Evolutionary conservation across 805 yeast genomes (phyloP), one percentile per base, ranked within the genome.

Genomic region (Yamadazyma nakazawae): DNA sequence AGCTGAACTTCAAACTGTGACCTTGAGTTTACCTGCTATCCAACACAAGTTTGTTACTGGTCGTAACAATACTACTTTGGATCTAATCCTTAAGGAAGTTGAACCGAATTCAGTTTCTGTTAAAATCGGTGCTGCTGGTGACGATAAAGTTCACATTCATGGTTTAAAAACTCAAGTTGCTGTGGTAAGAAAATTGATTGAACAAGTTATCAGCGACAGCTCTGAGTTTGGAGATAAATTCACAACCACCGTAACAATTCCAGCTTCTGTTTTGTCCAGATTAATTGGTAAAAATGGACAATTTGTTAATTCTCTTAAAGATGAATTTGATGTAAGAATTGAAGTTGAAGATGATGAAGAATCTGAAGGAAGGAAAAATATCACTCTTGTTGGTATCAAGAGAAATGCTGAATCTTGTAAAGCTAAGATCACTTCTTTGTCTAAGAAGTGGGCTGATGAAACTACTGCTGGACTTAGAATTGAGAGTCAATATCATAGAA

Each of bases 221-320:
- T 68, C 73, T 52, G 78, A 78, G 55, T 70, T 70, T 56, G 77
- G 72, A 48, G 75, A 74, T 35, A 66, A 71, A 31, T 74, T 74
- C 65, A 57, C 60, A 47, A 61, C 76, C 14, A 68, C 78, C 16
- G 66, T 84, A 44, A 74, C 72, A 26, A 82, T 89, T 61, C 95
- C 97, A 51, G 66, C 81, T 2, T 68, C 74, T 43, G 79, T 81
- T 40, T 70, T 92, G 49, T 78, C 94, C 25, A 82, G 94, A 67
- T 74, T 95, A 45, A 89, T 94, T 64, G 99, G 99, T 55, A 86
- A 85, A 62, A 86, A 81, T 50, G 99, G 99, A 46, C 70, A 88
- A 37, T 81, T 82, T 60, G 68, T 94, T 60, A 79, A 80, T 55
- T 71, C 79, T 42, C 64, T 89, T 50, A 77, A 85, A 52, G 88